Evolutionary conservation across 108 stramenopile species (phyloP), one percentile per base, ranked within the genome.

Genomic region (Cyclostephanos tholiformis): DNA sequence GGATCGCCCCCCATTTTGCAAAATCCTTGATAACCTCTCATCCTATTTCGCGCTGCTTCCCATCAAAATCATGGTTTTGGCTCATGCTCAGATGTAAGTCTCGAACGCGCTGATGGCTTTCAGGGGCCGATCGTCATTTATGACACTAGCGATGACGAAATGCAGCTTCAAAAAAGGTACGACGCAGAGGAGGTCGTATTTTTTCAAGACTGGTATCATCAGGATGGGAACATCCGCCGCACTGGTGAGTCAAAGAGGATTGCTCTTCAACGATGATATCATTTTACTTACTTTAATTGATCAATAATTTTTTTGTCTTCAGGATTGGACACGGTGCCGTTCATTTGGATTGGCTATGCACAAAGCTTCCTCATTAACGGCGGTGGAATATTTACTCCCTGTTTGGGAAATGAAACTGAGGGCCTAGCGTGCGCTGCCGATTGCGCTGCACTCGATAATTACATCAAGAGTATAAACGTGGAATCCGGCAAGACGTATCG

Each of bases 291-390:
- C 35, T 27, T 26, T 2, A n/a, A 29, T 3, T 57, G 27, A 57
- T 12, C 52, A 53, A 20, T 26, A 20, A 9, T 9, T 57, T 57
- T 14, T 57, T 29, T 29, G 27, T 53, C 25, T 57, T 29, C n/a
- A 32, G 75, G 82, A 26, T 59, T 83, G 10, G 76, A 78, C 22
- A 58, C 63, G 20, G 51, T 46, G 23, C 82, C 82, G 12, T 83
- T 83, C 65, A 83, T 75, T 38, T 83, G 82, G 82, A 53, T 83
- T 17, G 82, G 82, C 22, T 55, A 83, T 75, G 69, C 82, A 32
- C 74, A 83, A 36, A 36, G 41, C 41, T 75, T 83, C 51, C 26
- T 79, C 23, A 83, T 83, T 52, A 83, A 83, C 44, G 82, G 82
- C 2, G 76, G 63, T 23, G 76, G 69, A 6, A 19, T 77, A 0